These are phyloP conservation scores for Exophiala viscosa DNA, from an alignment of 2,329 filamentous ascomycete genomes.

Conservation along the genomic window DNA sequence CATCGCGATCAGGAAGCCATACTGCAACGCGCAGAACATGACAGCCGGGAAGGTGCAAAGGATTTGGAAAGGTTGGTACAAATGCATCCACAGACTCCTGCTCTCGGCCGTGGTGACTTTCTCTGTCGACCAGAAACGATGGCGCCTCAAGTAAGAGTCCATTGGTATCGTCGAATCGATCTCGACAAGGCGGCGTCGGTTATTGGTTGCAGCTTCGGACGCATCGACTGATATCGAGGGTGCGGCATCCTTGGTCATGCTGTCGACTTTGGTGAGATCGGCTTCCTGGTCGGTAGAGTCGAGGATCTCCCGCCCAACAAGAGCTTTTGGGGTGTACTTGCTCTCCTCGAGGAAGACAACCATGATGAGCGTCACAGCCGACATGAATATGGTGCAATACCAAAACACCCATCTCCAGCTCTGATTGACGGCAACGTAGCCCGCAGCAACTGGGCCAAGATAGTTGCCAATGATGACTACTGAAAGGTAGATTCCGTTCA, in stretches of 20 bases:
- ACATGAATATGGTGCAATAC: constrained; percentile 35
- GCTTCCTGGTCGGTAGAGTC: constrained; percentile 1
- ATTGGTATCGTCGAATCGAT: constrained; percentile 31
- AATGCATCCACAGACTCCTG: constrained; percentile 31
- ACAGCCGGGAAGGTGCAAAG: constrained; percentile 39
- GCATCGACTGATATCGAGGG: constrained; percentile 11
- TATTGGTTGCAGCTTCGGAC: constrained; percentile 17
- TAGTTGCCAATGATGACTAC: constrained; percentile 36
- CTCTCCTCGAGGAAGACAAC: constrained; percentile 39
- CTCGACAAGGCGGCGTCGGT: constrained; percentile 22
- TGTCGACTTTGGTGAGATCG: constrained; percentile 12
- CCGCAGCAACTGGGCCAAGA: constrained; percentile 35
- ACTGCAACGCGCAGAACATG: constrained; percentile 40
- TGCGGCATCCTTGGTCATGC: constrained; percentile 7
- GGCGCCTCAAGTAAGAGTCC: constrained; percentile 30
- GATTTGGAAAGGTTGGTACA: constrained; percentile 33
- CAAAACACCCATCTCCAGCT: constrained; percentile 37
- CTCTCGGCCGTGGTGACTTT: constrained; percentile 25
- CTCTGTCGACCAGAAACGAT: constrained; percentile 28
- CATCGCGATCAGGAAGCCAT: constrained; percentile 39
- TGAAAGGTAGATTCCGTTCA: constrained; percentile 51
- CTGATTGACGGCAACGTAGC: constrained; percentile 33
- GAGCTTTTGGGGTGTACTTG: constrained; percentile 30
- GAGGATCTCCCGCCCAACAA: constrained; percentile 20
- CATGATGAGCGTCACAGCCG: constrained; percentile 31